These are phyloP conservation scores for Zygoascus biomembranicola DNA, from an alignment of 805 yeast genomes.

Conservation along the genomic window DNA sequence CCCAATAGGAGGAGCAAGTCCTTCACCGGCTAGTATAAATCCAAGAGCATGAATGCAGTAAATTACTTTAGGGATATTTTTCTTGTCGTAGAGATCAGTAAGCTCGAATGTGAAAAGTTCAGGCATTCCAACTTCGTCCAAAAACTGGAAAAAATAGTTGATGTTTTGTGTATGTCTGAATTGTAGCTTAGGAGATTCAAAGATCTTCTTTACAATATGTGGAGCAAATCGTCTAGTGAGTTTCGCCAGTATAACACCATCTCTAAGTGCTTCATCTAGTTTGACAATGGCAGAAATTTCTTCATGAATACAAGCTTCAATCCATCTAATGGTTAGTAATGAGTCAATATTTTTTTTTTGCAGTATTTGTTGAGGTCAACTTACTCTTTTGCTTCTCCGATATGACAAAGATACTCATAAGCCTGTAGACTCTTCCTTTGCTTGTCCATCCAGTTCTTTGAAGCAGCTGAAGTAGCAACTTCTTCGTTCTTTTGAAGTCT, in stretches of 20 bases:
- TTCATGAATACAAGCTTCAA: conserved; percentile 54
- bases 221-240: conserved; percentile 68
- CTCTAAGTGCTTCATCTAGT: conserved; percentile 59
- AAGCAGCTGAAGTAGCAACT: conserved; percentile 16
- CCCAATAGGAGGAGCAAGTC: conserved; percentile 51
- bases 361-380: conserved; percentile 1
- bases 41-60: conserved; percentile 87
- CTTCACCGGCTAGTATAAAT: conserved; percentile 53
- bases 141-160: conserved; percentile 62
- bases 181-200: conserved; percentile 56
- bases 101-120: conserved; percentile 83
- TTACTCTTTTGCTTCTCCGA: conserved; percentile 61
- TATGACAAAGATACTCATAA: conserved; percentile 74
- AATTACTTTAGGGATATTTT: conserved; percentile 87
- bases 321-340: conserved; percentile 39
- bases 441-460: conserved; percentile 32
- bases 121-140: conserved; percentile 68
- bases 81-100: conserved; percentile 86
- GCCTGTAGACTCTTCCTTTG: conserved; percentile 40
- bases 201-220: conserved; percentile 44
- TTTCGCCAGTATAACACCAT: conserved; percentile 82
- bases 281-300: conserved; percentile 48
- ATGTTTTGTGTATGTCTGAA: conserved; percentile 92
- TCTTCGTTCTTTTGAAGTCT: conserved; percentile 26
- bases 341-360: too few relatives aligned